A percentile compares a stretch with the other conserved stretches of the same genome.
Evolutionary conservation across 2,329 filamentous ascomycete genomes (phyloP).

Genomic region (Emydomyces testavorans): DNA sequence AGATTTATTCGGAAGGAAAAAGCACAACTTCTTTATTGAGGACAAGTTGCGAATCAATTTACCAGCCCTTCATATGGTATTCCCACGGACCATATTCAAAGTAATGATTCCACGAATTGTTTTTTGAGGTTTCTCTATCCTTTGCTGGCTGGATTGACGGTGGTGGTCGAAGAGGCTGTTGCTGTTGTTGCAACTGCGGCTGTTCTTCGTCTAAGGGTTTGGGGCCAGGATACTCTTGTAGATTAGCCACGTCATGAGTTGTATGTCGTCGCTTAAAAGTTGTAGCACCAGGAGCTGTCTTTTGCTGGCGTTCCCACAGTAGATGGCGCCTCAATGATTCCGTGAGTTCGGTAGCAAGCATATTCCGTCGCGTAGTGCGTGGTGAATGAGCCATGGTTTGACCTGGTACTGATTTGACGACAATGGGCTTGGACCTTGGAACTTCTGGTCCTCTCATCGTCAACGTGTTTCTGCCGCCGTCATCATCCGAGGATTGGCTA

Average conservation of each 20-base stretch:
- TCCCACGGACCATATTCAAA: conserved; percentile 72
- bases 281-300: conserved; percentile 69
- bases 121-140: conserved; percentile 50
- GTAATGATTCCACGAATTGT: conserved; percentile 73
- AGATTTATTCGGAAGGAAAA: neutral
- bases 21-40: neutral
- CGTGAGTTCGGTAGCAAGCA: conserved; percentile 89
- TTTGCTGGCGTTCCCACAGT: conserved; percentile 90
- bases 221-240: conserved; percentile 66
- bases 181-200: conserved; percentile 35
- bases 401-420: conserved; percentile 55
- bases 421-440: conserved; percentile 69
- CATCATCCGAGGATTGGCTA: conserved; percentile 48
- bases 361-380: conserved; percentile 81
- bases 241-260: conserved; percentile 77
- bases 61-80: conserved; percentile 82
- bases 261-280: conserved; percentile 84
- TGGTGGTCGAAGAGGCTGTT: conserved; percentile 17
- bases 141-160: conserved; percentile 32
- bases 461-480: conserved; percentile 53
- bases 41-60: conserved; percentile 21
- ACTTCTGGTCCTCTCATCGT: conserved; percentile 50
- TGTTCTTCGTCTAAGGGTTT: conserved; percentile 23
- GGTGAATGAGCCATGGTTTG: conserved; percentile 75
- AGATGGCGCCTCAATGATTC: conserved; percentile 85